Base-by-base conservation (phyloP, 768 basidiomycete species). In the Dioszegia crocea region DNA sequence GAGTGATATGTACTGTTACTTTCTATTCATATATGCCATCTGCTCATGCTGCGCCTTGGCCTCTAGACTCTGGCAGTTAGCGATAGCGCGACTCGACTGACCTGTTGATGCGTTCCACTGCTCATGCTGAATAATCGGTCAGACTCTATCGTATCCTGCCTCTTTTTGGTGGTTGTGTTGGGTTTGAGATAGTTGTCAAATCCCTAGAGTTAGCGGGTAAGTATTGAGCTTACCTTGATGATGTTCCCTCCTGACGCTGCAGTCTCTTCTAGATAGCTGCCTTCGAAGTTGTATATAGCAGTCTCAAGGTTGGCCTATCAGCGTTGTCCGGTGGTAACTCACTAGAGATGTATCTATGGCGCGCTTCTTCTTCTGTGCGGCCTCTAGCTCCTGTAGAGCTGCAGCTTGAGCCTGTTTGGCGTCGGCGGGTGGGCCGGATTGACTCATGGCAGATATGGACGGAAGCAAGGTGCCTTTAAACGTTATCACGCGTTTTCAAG, bases 151-250 rank as follows among this genome's bases (percentile, higher is more conserved):
- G 67, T 64, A 3, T 71, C 70, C 8, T 64, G 57, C 46, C 65
- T 65, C 70, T 63, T 62, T 50, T 72, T 60, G 12, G 58, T 48
- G 1, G 60, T 53, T 0, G 65, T 44, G 4, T 63, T 51, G 3
- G 74, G 74, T 60, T 79, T 79, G 21, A 79, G 65, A 64, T 78
- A 78, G 51, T 74, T 74, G 53, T 79, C 78, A 59, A 78, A 79
- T 1, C 78, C 78, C 63, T 76, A n/a, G 38, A 36, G 14, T 29
- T 12, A 41, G 23, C 26, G 11, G 17, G 16, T 9, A 10, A 2
- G 4, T 8, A 12, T 6, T 1, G 9, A 21, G 21, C 33, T 44
- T 43, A 77, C 77, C 65, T 78, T 78, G 66, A 80, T 79, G 58
- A 80, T 79, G 65, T 80, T 80, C 8, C 79, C 79, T 2, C 77